Evolutionary conservation across 2,329 filamentous ascomycete species (phyloP).

Genomic region (Orbilia ellipsospora): DNA sequence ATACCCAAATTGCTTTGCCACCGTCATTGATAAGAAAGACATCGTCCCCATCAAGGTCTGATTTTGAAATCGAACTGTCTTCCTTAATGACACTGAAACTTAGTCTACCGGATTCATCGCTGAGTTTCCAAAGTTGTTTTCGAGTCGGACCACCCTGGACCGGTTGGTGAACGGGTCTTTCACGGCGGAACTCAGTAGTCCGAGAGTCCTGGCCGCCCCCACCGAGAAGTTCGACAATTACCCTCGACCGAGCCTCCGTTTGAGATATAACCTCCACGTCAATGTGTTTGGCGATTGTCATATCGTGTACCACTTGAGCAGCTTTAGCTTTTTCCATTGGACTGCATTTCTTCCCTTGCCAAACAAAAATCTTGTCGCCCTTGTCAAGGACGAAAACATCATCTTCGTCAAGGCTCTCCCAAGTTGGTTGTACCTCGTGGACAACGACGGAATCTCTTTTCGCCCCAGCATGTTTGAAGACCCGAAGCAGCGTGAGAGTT

Average conservation of each 20-base stretch:
- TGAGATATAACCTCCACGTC: slow-evolving; percentile 12
- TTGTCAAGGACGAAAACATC: slow-evolving; percentile 15
- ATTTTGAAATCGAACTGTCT: neutral
- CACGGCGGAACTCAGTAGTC: neutral
- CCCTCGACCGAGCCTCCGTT: neutral
- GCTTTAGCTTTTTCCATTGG: slow-evolving; percentile 19
- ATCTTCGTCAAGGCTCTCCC: slow-evolving; percentile 4
- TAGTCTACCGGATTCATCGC: slow-evolving; percentile 4
- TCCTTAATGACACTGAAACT: neutral
- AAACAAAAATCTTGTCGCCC: slow-evolving; percentile 15
- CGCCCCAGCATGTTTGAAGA: slow-evolving; percentile 3
- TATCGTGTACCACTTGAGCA: slow-evolving; percentile 10
- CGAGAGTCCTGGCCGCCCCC: neutral
- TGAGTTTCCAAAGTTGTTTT: slow-evolving; percentile 3
- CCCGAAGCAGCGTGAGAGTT: neutral
- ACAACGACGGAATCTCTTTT: slow-evolving; percentile 2
- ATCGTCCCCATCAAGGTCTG: slow-evolving; percentile 1
- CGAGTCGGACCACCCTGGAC: neutral
- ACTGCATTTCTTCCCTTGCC: slow-evolving; percentile 11
- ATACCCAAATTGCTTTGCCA: slow-evolving; percentile 6
- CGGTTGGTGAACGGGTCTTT: neutral
- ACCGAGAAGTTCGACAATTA: neutral
- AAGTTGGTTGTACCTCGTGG: neutral
- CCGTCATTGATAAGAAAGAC: slow-evolving; percentile 6
- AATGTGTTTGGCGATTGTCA: slow-evolving; percentile 10